A percentile compares a stretch with the other conserved stretches of the same genome.
These are phyloP conservation scores for Boletales sp. DNA, from an alignment of 768 basidiomycete species.

Conservation along the genomic window DNA sequence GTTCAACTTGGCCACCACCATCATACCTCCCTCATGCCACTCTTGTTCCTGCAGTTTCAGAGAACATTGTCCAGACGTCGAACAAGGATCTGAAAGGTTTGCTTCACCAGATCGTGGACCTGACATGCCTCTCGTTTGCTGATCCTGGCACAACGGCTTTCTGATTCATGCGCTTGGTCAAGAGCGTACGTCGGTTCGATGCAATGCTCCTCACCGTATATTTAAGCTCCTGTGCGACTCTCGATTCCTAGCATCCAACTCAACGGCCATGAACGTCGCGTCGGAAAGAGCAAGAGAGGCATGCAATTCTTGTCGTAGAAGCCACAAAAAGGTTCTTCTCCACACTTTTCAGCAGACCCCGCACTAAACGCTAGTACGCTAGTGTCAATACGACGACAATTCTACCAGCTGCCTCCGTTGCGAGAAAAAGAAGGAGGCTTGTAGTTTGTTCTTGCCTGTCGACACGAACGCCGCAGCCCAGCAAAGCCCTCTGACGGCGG, in stretches of 20 bases:
- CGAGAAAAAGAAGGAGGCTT: constrained; percentile 1
- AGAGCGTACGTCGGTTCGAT: constrained; percentile 9
- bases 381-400: constrained; percentile 19
- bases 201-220: constrained; percentile 11
- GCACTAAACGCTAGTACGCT: background rate
- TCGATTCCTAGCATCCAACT: constrained; percentile 1
- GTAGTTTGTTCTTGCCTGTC: constrained; percentile 15
- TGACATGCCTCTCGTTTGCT: background rate
- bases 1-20: background rate
- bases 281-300: constrained; percentile 25
- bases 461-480: constrained; percentile 4
- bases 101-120: constrained; percentile 1
- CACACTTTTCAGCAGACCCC: background rate
- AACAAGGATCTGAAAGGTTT: constrained; percentile 15
- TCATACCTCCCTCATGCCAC: background rate
- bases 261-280: constrained; percentile 15
- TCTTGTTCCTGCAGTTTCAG: background rate
- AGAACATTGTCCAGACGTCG: constrained; percentile 3
- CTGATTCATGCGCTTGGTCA: constrained; percentile 5
- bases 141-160: constrained; percentile 9
- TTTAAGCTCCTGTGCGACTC: constrained; percentile 11
- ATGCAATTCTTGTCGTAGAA: constrained; percentile 22
- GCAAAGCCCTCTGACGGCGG: constrained; percentile 2
- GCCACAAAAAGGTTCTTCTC: constrained; percentile 23
- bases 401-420: constrained; percentile 17